phyloP scores from a whole-genome alignment of 495 filamentous ascomycete genomes.

The Aspergillus carlsbadensis region DNA sequence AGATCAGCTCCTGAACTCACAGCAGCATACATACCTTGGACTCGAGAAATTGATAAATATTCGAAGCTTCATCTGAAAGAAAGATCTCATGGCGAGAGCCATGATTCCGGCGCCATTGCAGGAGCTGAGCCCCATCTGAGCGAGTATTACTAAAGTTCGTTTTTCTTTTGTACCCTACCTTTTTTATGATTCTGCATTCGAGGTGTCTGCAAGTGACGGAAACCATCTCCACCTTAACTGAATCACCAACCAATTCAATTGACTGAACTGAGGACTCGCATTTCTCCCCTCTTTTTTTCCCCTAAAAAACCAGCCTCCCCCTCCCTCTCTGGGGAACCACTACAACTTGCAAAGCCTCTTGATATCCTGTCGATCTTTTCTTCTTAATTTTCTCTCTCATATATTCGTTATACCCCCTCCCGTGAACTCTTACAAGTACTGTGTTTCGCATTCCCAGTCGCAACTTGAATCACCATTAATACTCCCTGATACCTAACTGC shows the following conservation, averaged over 20 bases:
- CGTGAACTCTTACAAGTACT: neutral
- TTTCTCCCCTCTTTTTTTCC: constrained; percentile 13
- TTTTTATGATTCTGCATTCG: too few relatives aligned
- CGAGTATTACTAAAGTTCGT: neutral
- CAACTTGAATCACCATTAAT: constrained; percentile 5
- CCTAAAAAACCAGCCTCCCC: constrained; percentile 9
- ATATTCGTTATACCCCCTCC: neutral
- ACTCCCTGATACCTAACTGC: neutral
- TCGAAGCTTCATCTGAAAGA: too few relatives aligned
- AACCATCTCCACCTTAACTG: constrained; percentile 20
- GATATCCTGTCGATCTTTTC: neutral
- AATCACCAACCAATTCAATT: neutral
- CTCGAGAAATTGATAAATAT: too few relatives aligned
- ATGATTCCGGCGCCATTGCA: neutral
- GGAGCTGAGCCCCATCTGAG: neutral
- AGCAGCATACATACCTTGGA: neutral
- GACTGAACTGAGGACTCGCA: neutral
- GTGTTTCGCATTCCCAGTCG: constrained; percentile 1
- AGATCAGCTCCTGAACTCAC: neutral
- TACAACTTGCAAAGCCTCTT: neutral
- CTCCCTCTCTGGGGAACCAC: constrained; percentile 10
- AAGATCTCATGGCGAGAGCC: neutral
- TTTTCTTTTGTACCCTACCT: neutral
- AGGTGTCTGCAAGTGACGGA: constrained; percentile 19
- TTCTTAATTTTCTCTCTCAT: neutral